Base-by-base conservation (phyloP, 23 red algal species). In the Gracilariopsis chorda region DNA sequence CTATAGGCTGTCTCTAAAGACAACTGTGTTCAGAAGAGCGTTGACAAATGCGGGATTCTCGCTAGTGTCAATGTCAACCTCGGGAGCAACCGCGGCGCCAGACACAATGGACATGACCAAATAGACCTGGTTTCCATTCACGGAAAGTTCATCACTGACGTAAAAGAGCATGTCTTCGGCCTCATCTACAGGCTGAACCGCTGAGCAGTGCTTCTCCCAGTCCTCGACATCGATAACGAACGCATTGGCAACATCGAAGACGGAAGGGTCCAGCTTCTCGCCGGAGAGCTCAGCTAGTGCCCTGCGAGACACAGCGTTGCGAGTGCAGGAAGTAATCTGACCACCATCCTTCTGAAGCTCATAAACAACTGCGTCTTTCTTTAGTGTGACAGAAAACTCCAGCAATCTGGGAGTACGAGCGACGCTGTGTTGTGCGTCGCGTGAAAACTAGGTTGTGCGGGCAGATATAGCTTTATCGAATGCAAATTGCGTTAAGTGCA, bases 131-230 rank as follows among this genome's bases (percentile, higher is more conserved):
- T 44, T 2, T 47, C 39, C 45, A 3, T 17, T 48, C 21, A 2
- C 48, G 1, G 8, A 23, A 7, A 28, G 8, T 1, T 52, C 13
- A 28, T 48, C 13, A 58, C 51, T 59, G n/a, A 34, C 77, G 55
- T 57, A 59, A 47, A 81, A 81, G n/a, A 81, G 28, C 7, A 6
- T 5, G 25, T 58, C 47, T 33, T 81, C 48, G 1, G 8, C 77
- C 5, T 58, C 48, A 36, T 81, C 77, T 8, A 81, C 69, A 44
- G 33, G 69, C 10, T 14, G 6, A 8, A 56, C 29, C 1, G 28
- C 4, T 21, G 44, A 41, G n/a, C 77, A 81, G 32, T 81, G n/a
- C 16, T 30, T 48, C 45, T 81, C 77, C 77, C 77, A 81, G 23
- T 52, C 45, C 8, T 81, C 77, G 30, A 21, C 1, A 56, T 48